Evolutionary conservation across 805 yeast genomes (phyloP).

Genomic region (Metschnikowia kofuensis): DNA sequence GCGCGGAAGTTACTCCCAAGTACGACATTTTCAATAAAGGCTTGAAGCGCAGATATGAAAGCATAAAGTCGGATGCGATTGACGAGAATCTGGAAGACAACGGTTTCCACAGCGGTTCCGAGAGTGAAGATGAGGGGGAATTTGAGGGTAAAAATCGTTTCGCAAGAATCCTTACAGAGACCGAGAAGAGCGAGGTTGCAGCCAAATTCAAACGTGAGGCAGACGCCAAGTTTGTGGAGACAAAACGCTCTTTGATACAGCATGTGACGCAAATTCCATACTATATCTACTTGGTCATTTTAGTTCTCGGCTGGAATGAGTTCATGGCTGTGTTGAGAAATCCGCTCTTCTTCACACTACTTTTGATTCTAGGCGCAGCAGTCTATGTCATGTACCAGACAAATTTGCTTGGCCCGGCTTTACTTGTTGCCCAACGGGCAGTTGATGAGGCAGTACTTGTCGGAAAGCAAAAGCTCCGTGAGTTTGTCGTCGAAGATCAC

Average conservation of each 20-base stretch:
- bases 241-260: slow-evolving; percentile 80
- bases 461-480: slow-evolving; percentile 58
- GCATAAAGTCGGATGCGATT: slow-evolving; percentile 37
- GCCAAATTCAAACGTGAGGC: slow-evolving; percentile 68
- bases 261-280: slow-evolving; percentile 78
- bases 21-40: slow-evolving; percentile 38
- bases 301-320: slow-evolving; percentile 93
- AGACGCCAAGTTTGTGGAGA: slow-evolving; percentile 79
- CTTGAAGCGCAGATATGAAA: slow-evolving; percentile 21
- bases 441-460: slow-evolving; percentile 54
- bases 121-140: slow-evolving; percentile 18
- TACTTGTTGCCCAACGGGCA: slow-evolving; percentile 55
- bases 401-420: slow-evolving; percentile 75
- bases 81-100: slow-evolving; percentile 24
- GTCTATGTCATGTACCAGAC: slow-evolving; percentile 64
- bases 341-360: slow-evolving; percentile 72
- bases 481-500: slow-evolving; percentile 53
- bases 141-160: slow-evolving; percentile 35
- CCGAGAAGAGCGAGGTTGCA: slow-evolving; percentile 55
- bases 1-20: slow-evolving; percentile 59
- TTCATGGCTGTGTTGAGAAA: slow-evolving; percentile 82
- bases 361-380: slow-evolving; percentile 56
- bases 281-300: slow-evolving; percentile 69
- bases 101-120: slow-evolving; percentile 17
- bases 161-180: slow-evolving; percentile 53